Evolutionary conservation across 495 filamentous ascomycete species (phyloP).

Genomic region (Aspergillus sparsus): DNA sequence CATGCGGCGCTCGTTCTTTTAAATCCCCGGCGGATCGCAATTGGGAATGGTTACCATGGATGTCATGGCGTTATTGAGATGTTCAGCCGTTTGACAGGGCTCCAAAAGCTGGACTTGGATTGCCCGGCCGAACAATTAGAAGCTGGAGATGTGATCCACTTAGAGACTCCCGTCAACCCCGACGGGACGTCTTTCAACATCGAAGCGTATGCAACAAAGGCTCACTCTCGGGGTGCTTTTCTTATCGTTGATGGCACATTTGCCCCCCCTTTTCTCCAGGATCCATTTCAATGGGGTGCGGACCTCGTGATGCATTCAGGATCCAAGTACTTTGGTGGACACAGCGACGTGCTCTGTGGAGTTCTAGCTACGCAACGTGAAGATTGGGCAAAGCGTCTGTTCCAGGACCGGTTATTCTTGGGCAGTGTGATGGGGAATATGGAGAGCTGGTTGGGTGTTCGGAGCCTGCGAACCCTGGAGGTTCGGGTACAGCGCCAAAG

Average conservation of each 20-base stretch:
- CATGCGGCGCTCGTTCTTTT: conserved; percentile 76
- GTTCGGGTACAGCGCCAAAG: conserved; percentile 76
- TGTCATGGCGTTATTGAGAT: conserved; percentile 80
- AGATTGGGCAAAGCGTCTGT: conserved; percentile 59
- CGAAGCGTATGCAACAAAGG: conserved; percentile 63
- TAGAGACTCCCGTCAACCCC: conserved; percentile 93
- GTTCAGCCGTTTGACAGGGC: conserved; percentile 67
- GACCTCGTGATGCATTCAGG: conserved; percentile 89
- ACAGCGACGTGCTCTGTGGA: conserved; percentile 87
- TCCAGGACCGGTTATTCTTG: conserved; percentile 66
- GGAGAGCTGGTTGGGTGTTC: conserved; percentile 88
- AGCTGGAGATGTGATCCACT: conserved; percentile 80
- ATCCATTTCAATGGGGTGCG: conserved; percentile 77
- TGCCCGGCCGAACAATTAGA: conserved; percentile 56
- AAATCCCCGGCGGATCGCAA: conserved; percentile 75
- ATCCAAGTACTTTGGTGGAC: conserved; percentile 94
- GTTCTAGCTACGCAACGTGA: conserved; percentile 65
- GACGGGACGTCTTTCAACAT: conserved; percentile 78
- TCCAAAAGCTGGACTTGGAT: conserved; percentile 65
- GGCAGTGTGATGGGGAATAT: conserved; percentile 87
- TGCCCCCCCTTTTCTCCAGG: conserved; percentile 84
- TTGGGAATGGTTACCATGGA: conserved; percentile 88
- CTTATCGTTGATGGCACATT: conserved; percentile 92
- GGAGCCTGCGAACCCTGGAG: conserved; percentile 84
- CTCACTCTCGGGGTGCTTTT: conserved; percentile 68